Evolutionary conservation across 2,329 filamentous ascomycete species (phyloP), one percentile per base, ranked within the genome.

Genomic region (Fusarium protoensiforme): DNA sequence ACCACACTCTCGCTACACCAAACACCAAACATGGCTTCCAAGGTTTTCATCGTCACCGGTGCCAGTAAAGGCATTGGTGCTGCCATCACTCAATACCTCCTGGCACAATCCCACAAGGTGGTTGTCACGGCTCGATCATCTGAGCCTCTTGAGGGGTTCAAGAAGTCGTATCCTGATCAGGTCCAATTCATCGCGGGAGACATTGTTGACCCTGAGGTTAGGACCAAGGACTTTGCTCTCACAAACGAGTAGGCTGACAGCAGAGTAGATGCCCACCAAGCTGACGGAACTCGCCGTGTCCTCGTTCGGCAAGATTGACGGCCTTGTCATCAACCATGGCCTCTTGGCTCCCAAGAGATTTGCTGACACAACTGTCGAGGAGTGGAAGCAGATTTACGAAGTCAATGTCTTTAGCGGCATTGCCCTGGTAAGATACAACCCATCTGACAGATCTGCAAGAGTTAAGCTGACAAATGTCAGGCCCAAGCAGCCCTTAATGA

Each of bases 241-340:
- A 24, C 14, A 20, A 33, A 9, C 38, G n/a, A 35, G n/a, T 36
- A 41, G 9, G 22, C 59, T 68, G 39, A 71, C 43, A 8, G 13
- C 11, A 4, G 7, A 39, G 18, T 64, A 89, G 88, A 82, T 92
- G 31, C 88, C 90, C 5, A 81, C 87, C 1, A 89, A 89, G 78
- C 88, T 93, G 6, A 89, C 94, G 6, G 85, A 92, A 5, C 83
- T 91, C 1, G 92, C 95, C 0, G 78, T 93, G 13, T 84, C 88
- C 31, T 84, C 88, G 0, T 98, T 94, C 81, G 92, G 92, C 11
- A 86, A 85, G 57, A 83, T 99, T 6, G 95, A 99, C 79, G 93
- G 92, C 2, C 81, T 99, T 51, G 90, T 99, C 14, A 85, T 98
- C 70, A 98, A 98, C 81, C 96, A 99, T 80, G 95, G 95, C 22